A percentile compares a stretch with the other conserved stretches of the same genome.
Conservation (phyloP, 495 filamentous ascomycete species). For the Hypoxylon fragiforme region DNA sequence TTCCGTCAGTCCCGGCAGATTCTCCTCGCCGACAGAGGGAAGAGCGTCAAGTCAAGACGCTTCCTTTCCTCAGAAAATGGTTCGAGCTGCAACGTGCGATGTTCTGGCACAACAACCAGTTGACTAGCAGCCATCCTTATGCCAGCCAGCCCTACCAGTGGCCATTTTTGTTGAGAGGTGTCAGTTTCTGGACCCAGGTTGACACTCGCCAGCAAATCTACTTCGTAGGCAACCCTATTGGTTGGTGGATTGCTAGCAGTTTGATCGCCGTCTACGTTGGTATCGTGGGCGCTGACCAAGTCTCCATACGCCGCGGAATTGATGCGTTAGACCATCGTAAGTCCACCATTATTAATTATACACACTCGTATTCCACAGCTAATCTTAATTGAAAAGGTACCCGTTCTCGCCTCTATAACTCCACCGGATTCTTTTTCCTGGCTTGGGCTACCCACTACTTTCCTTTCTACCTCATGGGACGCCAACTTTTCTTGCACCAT, state of each 20-base stretch:
- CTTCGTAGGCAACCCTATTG: slow-evolving; percentile 95
- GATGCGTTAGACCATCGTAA: slow-evolving; percentile 93
- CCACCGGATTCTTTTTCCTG: slow-evolving; percentile 97
- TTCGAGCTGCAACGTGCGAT: slow-evolving; percentile 96
- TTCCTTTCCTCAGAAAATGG: slow-evolving; percentile 93
- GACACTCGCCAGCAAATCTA: slow-evolving; percentile 97
- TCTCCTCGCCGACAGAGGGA: slow-evolving; percentile 73
- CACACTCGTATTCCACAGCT: background rate
- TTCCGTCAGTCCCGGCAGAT: slow-evolving; percentile 70
- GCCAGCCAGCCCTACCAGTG: slow-evolving; percentile 93
- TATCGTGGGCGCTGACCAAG: slow-evolving; percentile 88
- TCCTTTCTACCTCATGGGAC: slow-evolving; percentile 97
- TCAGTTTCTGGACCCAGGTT: slow-evolving; percentile 99
- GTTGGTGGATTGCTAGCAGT: slow-evolving; percentile 95
- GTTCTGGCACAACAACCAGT: slow-evolving; percentile 98
- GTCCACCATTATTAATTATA: slow-evolving; percentile 45
- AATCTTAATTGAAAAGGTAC: slow-evolving; percentile 61
- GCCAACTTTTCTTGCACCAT: slow-evolving; percentile 96
- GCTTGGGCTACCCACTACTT: slow-evolving; percentile 98
- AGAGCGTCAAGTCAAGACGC: slow-evolving; percentile 72
- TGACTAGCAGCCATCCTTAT: slow-evolving; percentile 96
- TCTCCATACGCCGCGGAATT: slow-evolving; percentile 86
- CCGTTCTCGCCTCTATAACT: slow-evolving; percentile 93
- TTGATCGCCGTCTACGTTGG: slow-evolving; percentile 91
- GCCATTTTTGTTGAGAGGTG: slow-evolving; percentile 94